Base-by-base conservation (phyloP, 1,284 basidiomycete species). In the Sporisorium graminicola region DNA sequence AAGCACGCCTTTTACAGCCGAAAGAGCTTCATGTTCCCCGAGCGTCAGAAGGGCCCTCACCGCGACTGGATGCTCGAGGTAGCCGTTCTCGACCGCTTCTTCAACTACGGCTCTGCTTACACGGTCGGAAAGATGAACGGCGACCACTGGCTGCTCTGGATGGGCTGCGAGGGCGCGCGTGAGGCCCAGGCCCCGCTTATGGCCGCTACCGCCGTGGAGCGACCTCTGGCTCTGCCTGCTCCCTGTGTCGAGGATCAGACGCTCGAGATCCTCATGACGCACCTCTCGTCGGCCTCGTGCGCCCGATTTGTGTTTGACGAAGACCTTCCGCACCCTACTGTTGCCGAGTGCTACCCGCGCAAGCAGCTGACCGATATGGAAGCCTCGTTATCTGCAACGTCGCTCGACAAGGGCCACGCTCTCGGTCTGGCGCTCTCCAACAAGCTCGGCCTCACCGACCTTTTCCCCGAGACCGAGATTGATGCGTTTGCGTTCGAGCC, bases 21-120 rank as follows among this genome's bases (percentile, higher is more conserved):
- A 82, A 99, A 99, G 88, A 92, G 93, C 12, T 99, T 99, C 90
- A 98, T 99, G 93, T 99, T 99, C 87, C 97, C 97, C 18, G 97
- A 99, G 86, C 91, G 93, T 50, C 97, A 99, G 86, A 89, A 89
- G 46, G 95, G 95, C 2, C 96, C 96, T 29, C 97, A 99, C 87
- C 90, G 91, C 72, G 94, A 95, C 86, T 99, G 97, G 97, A 90
- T 91, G 78, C 90, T 93, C 69, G 97, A 99, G 87, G 93, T 98
- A 74, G 90, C 91, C 65, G 97, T 92, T 84, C 89, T 99, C 57
- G 96, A 99, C 86, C 90, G 90, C 72, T 91, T 95, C 77, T 98
- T 99, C 70, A 85, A 87, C 37, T 78, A 86, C 40, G 95, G 95
- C 55, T 91, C 94, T 5, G 97, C 95, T 3, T 99, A 99, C 88